A percentile compares a stretch with the other conserved stretches of the same genome.
Evolutionary conservation across 139 green algal species (phyloP).

Genomic region (Eudorina sp.): DNA sequence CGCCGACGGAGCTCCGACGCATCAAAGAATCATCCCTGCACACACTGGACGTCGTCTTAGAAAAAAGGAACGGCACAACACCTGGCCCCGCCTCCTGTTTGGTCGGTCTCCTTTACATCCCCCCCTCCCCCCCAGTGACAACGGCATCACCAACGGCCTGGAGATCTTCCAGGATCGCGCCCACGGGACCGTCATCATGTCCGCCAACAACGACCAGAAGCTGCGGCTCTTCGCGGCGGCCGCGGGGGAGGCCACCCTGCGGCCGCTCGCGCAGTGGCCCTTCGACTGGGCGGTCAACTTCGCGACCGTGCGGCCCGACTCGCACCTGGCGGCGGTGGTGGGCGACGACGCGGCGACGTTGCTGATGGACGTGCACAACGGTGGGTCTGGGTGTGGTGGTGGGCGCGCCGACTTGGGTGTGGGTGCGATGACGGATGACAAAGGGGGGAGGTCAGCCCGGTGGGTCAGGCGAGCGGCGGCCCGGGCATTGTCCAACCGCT

Average conservation of each 20-base stretch:
- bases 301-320: slow-evolving; percentile 64
- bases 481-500: no score
- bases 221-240: slow-evolving; percentile 41
- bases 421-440: no score
- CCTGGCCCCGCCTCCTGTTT: no score
- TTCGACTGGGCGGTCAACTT: slow-evolving; percentile 94
- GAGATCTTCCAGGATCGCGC: slow-evolving; percentile 76
- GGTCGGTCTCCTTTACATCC: no score
- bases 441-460: no score
- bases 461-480: no score
- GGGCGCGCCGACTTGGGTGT: no score
- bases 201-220: slow-evolving; percentile 90
- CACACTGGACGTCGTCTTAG: no score
- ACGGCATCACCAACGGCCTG: slow-evolving; percentile 96
- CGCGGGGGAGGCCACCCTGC: slow-evolving; percentile 31
- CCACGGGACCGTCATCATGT: slow-evolving; percentile 65
- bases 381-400: no score
- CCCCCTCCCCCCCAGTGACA: slow-evolving; percentile 71
- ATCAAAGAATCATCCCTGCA: no score
- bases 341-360: slow-evolving; percentile 81
- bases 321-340: slow-evolving; percentile 55
- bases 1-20: no score
- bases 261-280: slow-evolving; percentile 42
- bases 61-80: no score
- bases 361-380: slow-evolving; percentile 61